Evolutionary conservation across 306 rosid genomes (phyloP), one percentile per base, ranked within the genome.

Genomic region (Quercus suber): DNA sequence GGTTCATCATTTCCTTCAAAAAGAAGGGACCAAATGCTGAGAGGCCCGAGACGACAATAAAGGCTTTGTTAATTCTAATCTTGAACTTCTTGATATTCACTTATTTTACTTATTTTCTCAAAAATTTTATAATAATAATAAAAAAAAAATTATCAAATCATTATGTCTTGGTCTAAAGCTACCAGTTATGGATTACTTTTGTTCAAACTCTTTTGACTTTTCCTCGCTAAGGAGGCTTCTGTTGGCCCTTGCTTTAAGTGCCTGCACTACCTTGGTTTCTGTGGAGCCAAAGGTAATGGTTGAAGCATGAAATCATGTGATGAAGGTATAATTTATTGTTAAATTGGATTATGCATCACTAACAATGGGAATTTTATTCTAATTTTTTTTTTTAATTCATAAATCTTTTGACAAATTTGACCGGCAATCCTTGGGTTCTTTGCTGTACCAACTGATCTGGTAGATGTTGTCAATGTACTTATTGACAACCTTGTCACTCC

Each of bases 371-470:
- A 17, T 65, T 60, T 6, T 18, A 35, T 35, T 21, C 15, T 35
- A 37, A 19, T 21, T 5, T 6, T 58, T 61, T 12, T 79, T 63
- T 61, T 33, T 37, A 56, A 19, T 55, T 35, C 80, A 73, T 79
- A 49, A 78, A 78, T 84, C 81, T 86, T 27, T 35, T 78, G 75
- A 75, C 70, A 77, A 84, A 72, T 88, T 72, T 82, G 73, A 79
- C 99, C 90, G 97, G 94, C 99, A 73, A 94, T 97, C 53, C 70
- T 92, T 81, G 99, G 99, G 82, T 94, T 94, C 87, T 94, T 94
- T 86, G 94, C 99, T 71, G 84, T 92, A 84, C 95, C 93, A 82
- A 94, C 89, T 87, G 99, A 91, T 85, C 97, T 95, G 33, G 85
- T 75, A 69, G 94, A 92, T 80, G 92, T 91, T 55, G 95, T 91